phyloP scores from a whole-genome alignment of 2,329 filamentous ascomycete genomes.

The Colletotrichum agaves region DNA sequence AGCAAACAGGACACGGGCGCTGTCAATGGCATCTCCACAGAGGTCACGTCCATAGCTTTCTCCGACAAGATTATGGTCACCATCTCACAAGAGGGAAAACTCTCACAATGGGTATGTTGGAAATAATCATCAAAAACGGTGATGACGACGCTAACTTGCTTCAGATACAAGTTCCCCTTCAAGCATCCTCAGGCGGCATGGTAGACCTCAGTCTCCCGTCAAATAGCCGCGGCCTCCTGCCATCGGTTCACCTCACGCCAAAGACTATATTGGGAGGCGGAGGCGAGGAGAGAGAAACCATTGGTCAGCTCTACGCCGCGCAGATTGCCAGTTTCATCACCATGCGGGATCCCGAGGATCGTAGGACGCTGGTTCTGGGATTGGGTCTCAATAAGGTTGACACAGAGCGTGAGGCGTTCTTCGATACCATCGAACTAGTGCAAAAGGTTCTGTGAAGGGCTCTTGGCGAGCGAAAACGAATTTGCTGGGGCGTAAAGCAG shows the following conservation, averaged over 20 bases:
- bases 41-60: slow-evolving; percentile 79
- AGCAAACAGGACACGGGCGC: slow-evolving; percentile 68
- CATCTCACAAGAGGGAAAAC: slow-evolving; percentile 82
- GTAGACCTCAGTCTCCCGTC: slow-evolving; percentile 69
- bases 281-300: slow-evolving; percentile 79
- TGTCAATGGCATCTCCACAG: slow-evolving; percentile 76
- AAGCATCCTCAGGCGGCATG: slow-evolving; percentile 71
- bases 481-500: not conserved
- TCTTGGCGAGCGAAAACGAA: not conserved
- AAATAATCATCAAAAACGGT: slow-evolving; percentile 39
- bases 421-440: slow-evolving; percentile 72
- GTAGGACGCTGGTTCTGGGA: slow-evolving; percentile 69
- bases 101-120: slow-evolving; percentile 86
- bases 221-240: slow-evolving; percentile 66
- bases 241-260: slow-evolving; percentile 84
- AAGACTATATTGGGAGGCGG: slow-evolving; percentile 89
- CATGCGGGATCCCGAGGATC: slow-evolving; percentile 73
- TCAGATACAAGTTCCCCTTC: slow-evolving; percentile 82
- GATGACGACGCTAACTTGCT: not conserved
- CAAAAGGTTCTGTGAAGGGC: slow-evolving; percentile 62
- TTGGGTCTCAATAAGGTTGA: slow-evolving; percentile 66
- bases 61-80: slow-evolving; percentile 92
- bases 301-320: slow-evolving; percentile 89
- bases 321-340: slow-evolving; percentile 87
- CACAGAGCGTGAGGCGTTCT: slow-evolving; percentile 66